Base-by-base conservation (phyloP, 2,329 filamentous ascomycete species). In the Sporothrix humicola region DNA sequence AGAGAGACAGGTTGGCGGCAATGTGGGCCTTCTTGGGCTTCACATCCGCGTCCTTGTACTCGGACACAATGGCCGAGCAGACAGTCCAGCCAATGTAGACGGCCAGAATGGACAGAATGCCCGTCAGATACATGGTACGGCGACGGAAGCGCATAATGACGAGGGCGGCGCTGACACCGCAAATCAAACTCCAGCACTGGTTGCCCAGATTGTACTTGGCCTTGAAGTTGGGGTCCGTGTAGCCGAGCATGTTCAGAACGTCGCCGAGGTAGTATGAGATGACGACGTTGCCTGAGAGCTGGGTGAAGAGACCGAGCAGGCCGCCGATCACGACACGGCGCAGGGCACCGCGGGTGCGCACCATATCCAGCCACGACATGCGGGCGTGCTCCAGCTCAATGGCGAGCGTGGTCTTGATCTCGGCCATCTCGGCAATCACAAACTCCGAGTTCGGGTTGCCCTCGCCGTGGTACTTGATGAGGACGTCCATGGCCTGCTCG, bases 351-450 rank as follows among this genome's bases (percentile, higher is more conserved):
- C 83, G 73, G 0, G 86, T 87, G 65, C 80, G 81, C 31, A 89
- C 75, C 79, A 89, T 81, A 75, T 88, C 86, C 74, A 80, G 75
- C 87, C 88, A 90, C 6, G 85, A 85, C 74, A 79, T 78, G 74
- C 79, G 80, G 42, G 87, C 85, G 63, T 84, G 80, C 74, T 90
- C 86, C 50, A 86, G 78, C 77, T 89, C 87, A 13, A 88, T 77
- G 72, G 85, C 83, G 76, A 89, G 85, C 2, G 88, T 87, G 2
- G 84, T 82, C 75, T 85, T 82, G 76, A 91, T 91, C 78, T 91
- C 87, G 0, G 84, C 84, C 77, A 90, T 87, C 77, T 91, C 89
- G 9, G 87, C 87, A 70, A 85, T 83, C 37, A 90, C 87, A 13
- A 90, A 84, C 13, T 84, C 80, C 0, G 86, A 88, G 48, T 83